Conservation (phyloP, 2,329 filamentous ascomycete genomes). For the Beauveria bassiana region DNA sequence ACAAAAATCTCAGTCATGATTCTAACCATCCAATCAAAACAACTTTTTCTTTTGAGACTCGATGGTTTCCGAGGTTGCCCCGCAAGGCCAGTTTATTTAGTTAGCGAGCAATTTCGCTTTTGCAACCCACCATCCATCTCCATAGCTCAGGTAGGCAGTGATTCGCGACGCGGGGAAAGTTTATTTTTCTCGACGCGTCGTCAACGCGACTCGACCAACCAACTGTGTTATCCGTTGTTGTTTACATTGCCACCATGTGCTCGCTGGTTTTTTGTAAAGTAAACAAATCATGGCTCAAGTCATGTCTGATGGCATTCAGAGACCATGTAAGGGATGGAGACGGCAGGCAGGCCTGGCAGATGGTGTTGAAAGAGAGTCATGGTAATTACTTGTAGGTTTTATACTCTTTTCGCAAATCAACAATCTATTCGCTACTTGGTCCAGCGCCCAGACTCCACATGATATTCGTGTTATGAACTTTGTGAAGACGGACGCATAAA, state of each 20-base stretch:
- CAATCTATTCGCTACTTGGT: too few species aligned
- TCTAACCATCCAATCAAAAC: not conserved
- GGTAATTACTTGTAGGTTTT: too few species aligned
- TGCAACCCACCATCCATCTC: not conserved
- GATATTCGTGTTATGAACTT: too few species aligned
- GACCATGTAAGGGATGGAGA: too few species aligned
- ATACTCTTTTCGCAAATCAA: too few species aligned
- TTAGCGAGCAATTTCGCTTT: slow-evolving; percentile 1
- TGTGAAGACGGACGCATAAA: too few species aligned
- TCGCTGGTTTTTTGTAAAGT: too few species aligned
- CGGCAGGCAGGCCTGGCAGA: not conserved
- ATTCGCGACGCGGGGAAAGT: slow-evolving; percentile 1
- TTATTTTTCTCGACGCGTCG: not conserved
- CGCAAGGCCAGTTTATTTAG: not conserved
- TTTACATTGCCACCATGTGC: too few species aligned
- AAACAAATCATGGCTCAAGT: too few species aligned
- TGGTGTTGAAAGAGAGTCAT: not conserved
- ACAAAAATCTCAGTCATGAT: not conserved
- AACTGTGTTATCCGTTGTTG: too few species aligned
- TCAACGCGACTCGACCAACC: not conserved
- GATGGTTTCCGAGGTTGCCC: not conserved
- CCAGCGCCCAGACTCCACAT: too few species aligned
- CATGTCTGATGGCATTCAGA: too few species aligned
- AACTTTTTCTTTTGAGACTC: not conserved
- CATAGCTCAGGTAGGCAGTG: not conserved